Conservation (phyloP, 495 filamentous ascomycete genomes). For the Aspergillus bridgeri region DNA sequence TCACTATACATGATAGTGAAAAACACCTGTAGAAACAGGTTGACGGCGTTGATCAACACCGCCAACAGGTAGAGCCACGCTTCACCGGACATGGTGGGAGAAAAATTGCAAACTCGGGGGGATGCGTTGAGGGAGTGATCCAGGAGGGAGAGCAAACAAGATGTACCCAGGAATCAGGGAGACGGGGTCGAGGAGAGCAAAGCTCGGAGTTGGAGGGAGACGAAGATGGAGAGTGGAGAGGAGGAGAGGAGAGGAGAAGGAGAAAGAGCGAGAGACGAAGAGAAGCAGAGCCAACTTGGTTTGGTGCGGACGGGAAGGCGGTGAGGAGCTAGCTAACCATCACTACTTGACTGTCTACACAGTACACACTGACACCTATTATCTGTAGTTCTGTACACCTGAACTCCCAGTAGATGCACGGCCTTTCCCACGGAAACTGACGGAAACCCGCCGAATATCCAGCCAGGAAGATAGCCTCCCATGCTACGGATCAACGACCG, state of each 20-base stretch:
- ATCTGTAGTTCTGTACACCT: too few species aligned
- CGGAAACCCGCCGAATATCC: background rate
- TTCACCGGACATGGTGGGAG: constrained; percentile 89
- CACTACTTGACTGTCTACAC: too few species aligned
- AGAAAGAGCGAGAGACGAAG: constrained; percentile 6
- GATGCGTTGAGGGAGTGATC: constrained; percentile 1
- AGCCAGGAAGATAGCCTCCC: background rate
- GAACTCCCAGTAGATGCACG: too few species aligned
- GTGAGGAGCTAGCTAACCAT: background rate
- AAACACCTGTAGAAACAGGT: constrained; percentile 99
- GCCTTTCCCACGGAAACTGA: background rate
- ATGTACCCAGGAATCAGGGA: background rate
- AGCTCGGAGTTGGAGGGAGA: background rate
- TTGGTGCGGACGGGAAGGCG: background rate
- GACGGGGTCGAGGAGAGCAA: constrained; percentile 4
- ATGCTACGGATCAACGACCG: background rate
- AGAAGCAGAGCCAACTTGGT: background rate
- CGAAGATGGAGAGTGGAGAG: constrained; percentile 4
- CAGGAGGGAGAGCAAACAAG: constrained; percentile 3
- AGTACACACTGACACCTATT: too few species aligned
- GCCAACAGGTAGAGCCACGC: constrained; percentile 98
- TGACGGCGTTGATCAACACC: constrained; percentile 99
- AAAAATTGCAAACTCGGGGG: constrained; percentile 11
- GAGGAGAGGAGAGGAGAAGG: too few species aligned
- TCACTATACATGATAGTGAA: constrained; percentile 99